Evolutionary conservation across 1,284 basidiomycete species (phyloP).

Genomic region (Pseudozyma pruni): DNA sequence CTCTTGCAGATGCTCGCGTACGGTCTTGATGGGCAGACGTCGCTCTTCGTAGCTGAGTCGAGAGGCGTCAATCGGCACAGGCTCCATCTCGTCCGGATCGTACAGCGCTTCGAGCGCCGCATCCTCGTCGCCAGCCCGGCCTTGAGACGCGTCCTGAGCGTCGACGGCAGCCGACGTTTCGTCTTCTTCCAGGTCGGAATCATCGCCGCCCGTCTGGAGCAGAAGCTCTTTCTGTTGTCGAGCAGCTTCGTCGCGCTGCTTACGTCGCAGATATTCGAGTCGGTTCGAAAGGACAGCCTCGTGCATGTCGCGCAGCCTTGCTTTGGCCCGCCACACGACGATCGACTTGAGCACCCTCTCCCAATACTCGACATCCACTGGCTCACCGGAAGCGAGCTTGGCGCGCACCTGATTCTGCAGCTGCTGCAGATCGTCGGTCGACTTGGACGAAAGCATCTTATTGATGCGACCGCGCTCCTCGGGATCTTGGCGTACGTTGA

Average conservation of each 20-base stretch:
- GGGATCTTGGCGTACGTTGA: slow-evolving; percentile 71
- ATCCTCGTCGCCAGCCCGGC: slow-evolving; percentile 70
- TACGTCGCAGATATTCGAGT: slow-evolving; percentile 91
- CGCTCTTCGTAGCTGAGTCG: slow-evolving; percentile 54
- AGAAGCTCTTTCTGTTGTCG: slow-evolving; percentile 88
- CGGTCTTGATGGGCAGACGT: slow-evolving; percentile 31
- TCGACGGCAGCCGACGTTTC: slow-evolving; percentile 9
- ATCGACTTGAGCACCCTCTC: slow-evolving; percentile 89
- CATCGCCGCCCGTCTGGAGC: slow-evolving; percentile 70
- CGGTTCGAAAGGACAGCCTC: slow-evolving; percentile 95
- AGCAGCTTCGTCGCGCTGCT: slow-evolving; percentile 91
- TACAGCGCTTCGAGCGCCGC: slow-evolving; percentile 72
- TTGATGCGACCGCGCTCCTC: slow-evolving; percentile 60
- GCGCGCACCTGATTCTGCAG: slow-evolving; percentile 87
- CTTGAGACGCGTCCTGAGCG: slow-evolving; percentile 71
- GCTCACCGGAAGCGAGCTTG: slow-evolving; percentile 90
- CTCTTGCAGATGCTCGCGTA: slow-evolving; percentile 39
- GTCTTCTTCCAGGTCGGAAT: slow-evolving; percentile 19
- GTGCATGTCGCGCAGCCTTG: slow-evolving; percentile 89
- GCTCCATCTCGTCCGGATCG: slow-evolving; percentile 61
- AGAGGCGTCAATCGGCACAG: slow-evolving; percentile 28
- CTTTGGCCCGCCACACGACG: slow-evolving; percentile 98
- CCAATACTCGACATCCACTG: slow-evolving; percentile 98
- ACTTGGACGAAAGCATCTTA: slow-evolving; percentile 57
- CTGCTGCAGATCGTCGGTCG: slow-evolving; percentile 77